phyloP scores from a whole-genome alignment of 805 yeast genomes.

The Ogataea chonburiensis region DNA sequence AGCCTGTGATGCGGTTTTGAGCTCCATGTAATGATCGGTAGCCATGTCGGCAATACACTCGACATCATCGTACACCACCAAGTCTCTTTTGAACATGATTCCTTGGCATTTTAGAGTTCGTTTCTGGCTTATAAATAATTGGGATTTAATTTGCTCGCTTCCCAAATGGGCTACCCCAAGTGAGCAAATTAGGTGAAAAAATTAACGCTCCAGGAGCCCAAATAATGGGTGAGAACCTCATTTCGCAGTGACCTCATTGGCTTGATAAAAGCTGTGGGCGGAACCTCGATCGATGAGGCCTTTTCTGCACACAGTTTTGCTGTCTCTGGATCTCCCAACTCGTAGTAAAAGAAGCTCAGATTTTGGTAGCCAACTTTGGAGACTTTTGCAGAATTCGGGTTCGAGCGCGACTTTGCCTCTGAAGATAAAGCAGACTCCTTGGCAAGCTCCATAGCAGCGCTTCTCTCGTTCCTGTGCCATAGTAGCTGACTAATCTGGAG shows the following conservation, averaged over 20 bases:
- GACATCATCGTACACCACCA: slow-evolving; percentile 32
- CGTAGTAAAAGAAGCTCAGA: slow-evolving; percentile 34
- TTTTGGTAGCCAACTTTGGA: slow-evolving; percentile 38
- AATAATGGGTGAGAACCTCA: slow-evolving; percentile 34
- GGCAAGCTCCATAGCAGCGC: slow-evolving; percentile 41
- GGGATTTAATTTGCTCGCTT: slow-evolving; percentile 15
- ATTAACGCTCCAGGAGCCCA: slow-evolving; percentile 36
- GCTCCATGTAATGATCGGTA: slow-evolving; percentile 25
- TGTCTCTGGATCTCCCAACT: slow-evolving; percentile 31
- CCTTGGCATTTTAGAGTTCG: too few relatives aligned
- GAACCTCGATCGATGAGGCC: slow-evolving; percentile 31
- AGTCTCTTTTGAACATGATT: slow-evolving; percentile 19
- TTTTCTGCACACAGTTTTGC: slow-evolving; percentile 27
- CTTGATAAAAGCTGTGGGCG: slow-evolving; percentile 29
- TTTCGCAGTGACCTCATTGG: slow-evolving; percentile 28
- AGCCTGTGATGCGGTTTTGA: slow-evolving; percentile 32
- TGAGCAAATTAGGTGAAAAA: slow-evolving; percentile 32
- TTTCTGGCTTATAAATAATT: slow-evolving; percentile 2
- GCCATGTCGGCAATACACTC: slow-evolving; percentile 39
- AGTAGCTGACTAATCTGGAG: slow-evolving; percentile 43
- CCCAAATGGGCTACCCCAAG: slow-evolving; percentile 1
- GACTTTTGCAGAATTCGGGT: slow-evolving; percentile 38
- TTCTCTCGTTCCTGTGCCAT: slow-evolving; percentile 35
- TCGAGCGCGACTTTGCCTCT: slow-evolving; percentile 31
- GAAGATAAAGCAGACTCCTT: slow-evolving; percentile 38